Evolutionary conservation across 2,329 filamentous ascomycete genomes (phyloP).

Genomic region (Neofusicoccum cordaticola): DNA sequence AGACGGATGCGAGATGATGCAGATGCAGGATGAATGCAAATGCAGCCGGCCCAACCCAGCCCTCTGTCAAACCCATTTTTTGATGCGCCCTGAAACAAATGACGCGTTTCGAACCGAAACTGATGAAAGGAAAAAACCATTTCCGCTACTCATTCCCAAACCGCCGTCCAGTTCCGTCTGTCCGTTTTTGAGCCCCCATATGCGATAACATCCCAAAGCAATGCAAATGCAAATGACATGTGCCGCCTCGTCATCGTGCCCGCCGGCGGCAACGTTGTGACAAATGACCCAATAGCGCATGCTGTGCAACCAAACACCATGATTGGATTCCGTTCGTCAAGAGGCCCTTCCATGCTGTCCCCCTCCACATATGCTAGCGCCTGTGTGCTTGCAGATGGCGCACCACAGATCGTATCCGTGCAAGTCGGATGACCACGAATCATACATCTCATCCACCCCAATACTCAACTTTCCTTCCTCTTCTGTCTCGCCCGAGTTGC

Average conservation of each 20-base stretch:
- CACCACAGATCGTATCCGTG: not conserved
- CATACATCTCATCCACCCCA: not conserved
- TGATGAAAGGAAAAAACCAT: not conserved
- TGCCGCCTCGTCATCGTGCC: not conserved
- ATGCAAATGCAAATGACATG: conserved; percentile 7
- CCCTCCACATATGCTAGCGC: conserved; percentile 6
- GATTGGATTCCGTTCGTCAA: not conserved
- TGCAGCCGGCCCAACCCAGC: conserved; percentile 1
- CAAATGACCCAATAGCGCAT: conserved; percentile 10
- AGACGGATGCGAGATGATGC: conserved; percentile 7
- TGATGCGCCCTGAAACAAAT: conserved; percentile 15
- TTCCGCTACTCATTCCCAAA: conserved; percentile 13
- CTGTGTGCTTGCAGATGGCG: not conserved
- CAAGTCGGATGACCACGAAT: not conserved
- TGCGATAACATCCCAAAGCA: conserved; percentile 3
- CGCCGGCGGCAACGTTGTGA: not conserved
- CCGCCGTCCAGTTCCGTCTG: not conserved
- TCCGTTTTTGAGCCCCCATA: conserved; percentile 1
- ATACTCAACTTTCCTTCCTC: not conserved
- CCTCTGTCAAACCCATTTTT: conserved; percentile 11
- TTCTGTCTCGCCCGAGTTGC: not conserved
- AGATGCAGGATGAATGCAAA: conserved; percentile 7
- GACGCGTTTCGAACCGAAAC: conserved; percentile 8
- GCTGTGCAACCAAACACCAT: conserved; percentile 5
- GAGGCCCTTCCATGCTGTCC: conserved; percentile 2